Base-by-base conservation (phyloP, 2,329 filamentous ascomycete genomes). In the Canariomyces notabilis region DNA sequence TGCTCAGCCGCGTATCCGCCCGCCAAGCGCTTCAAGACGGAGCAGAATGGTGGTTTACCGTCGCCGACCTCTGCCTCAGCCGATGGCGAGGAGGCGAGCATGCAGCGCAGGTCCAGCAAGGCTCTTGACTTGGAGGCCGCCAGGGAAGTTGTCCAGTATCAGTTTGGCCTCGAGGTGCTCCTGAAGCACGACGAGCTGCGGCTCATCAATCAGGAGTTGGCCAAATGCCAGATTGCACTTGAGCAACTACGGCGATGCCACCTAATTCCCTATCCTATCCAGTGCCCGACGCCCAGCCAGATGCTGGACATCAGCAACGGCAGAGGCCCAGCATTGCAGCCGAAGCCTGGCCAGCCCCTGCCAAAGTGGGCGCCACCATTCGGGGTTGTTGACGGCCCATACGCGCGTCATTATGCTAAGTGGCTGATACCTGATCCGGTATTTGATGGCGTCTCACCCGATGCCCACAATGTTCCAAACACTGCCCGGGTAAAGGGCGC, bases 131-230 rank as follows among this genome's bases (percentile, higher is more conserved):
- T 77, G 57, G 70, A 82, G 31, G 72, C 70, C 48, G 76, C 85
- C 53, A 80, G 80, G 61, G 83, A 90, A 57, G 77, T 78, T 29
- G 85, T 97, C 62, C 84, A 89, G 62, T 82, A 89, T 52, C 87
- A 96, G 67, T 85, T 97, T 65, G 87, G 89, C 60, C 79, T 93
- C 55, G 90, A 96, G 70, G 90, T 97, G 43, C 71, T 97, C 53
- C 72, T 94, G 64, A 97, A 96, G 74, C 93, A 98, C 67, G 83
- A 93, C 60, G 93, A 98, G 71, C 71, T 97, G 49, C 87, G 90
- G 47, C 75, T 95, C 57, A 95, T 97, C 65, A 89, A 97, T 63
- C 89, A 95, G 68, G 93, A 97, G 70, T 77, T 97, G 55, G 91
- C 89, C 55, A 97, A 96, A 71, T 96, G 90, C 62, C 90, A 97